A percentile compares a stretch with the other conserved stretches of the same genome.
Conservation (phyloP, 768 basidiomycete genomes). For the Strobilomyces confusus region DNA sequence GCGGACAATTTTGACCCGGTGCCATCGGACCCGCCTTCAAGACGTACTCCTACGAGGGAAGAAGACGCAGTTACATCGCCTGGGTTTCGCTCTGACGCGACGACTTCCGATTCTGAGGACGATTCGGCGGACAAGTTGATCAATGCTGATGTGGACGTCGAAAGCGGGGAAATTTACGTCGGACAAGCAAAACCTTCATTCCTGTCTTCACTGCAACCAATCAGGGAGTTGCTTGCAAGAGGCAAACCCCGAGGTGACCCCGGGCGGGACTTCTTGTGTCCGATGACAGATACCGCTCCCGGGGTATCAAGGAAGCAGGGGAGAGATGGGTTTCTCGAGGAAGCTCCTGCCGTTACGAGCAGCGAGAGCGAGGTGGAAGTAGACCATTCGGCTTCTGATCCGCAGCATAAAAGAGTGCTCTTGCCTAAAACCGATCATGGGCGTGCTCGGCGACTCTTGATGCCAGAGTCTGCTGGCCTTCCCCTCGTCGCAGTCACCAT, state of each 20-base stretch:
- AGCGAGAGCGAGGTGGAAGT: constrained; percentile 14
- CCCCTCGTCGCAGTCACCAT: constrained; percentile 44
- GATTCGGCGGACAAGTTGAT: not conserved
- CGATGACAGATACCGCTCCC: constrained; percentile 1
- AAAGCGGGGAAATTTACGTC: not conserved
- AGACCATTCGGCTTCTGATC: constrained; percentile 15
- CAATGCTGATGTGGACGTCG: not conserved
- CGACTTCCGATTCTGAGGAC: constrained; percentile 9
- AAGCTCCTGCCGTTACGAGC: constrained; percentile 13
- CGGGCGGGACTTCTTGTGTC: not conserved
- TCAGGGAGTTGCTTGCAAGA: constrained; percentile 10
- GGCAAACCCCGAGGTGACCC: constrained; percentile 7
- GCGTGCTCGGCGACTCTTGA: constrained; percentile 30
- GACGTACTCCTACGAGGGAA: not conserved
- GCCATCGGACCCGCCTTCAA: not conserved
- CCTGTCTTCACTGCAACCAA: constrained; percentile 10
- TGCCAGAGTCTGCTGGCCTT: constrained; percentile 25
- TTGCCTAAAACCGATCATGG: constrained; percentile 33
- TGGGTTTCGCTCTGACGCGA: not conserved
- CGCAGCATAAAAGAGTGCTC: constrained; percentile 25
- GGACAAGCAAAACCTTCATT: not conserved
- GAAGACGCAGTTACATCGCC: not conserved
- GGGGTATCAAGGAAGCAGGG: constrained; percentile 5
- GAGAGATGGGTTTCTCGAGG: constrained; percentile 4
- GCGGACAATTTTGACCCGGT: not conserved